Conservation (phyloP, 139 green algal genomes). For the Closterium sp. region DNA sequence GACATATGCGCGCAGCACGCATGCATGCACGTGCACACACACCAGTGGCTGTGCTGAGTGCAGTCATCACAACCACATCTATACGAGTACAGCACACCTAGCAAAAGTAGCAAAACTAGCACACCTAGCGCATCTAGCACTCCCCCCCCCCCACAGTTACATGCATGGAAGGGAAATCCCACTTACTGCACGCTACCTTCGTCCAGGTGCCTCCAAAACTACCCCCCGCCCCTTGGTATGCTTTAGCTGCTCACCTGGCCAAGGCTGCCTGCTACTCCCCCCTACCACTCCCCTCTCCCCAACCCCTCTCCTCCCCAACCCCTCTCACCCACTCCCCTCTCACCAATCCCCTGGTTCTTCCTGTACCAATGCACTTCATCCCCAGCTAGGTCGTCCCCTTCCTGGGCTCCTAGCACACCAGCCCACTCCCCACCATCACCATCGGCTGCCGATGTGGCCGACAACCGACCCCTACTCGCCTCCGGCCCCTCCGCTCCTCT, state of each 20-base stretch:
- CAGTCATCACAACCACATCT: no score
- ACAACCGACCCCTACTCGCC: not conserved
- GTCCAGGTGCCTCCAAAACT: no score
- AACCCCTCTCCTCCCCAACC: not conserved
- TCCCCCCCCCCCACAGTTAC: no score
- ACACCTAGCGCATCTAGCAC: no score
- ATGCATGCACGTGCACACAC: not conserved
- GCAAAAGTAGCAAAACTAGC: no score
- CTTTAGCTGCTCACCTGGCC: no score
- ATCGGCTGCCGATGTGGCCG: not conserved
- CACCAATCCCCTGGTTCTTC: conserved; percentile 8
- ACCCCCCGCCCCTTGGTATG: no score
- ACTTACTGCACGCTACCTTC: no score
- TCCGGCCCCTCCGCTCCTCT: not conserved
- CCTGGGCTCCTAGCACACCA: conserved; percentile 32
- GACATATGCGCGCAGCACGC: not conserved
- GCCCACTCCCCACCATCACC: not conserved
- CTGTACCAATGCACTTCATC: conserved; percentile 10
- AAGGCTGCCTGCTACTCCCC: not conserved
- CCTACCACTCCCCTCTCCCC: not conserved
- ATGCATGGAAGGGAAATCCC: no score
- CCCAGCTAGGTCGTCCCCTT: conserved; percentile 20
- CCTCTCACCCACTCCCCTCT: not conserved
- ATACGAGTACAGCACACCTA: no score
- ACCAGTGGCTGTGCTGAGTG: not conserved